Conservation (phyloP, 2,329 filamentous ascomycete species). For the Sordariomycetes sp. region DNA sequence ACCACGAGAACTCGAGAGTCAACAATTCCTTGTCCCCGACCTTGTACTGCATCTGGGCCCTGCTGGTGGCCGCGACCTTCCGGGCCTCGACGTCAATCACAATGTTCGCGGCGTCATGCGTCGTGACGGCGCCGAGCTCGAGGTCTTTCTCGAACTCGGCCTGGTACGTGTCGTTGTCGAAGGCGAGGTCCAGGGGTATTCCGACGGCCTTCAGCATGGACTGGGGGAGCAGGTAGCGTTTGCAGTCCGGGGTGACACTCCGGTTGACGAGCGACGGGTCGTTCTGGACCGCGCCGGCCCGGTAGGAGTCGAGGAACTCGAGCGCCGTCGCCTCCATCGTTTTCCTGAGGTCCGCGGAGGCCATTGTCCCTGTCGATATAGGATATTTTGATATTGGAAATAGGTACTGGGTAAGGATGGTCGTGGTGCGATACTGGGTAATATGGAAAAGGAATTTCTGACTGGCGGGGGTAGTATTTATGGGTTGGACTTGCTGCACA, state of each 20-base stretch:
- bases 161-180: neutral
- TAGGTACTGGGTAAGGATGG: no score
- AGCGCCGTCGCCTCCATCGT: neutral
- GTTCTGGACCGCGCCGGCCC: neutral
- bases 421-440: no score
- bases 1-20: neutral
- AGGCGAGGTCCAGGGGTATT: neutral
- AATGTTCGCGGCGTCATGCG: neutral
- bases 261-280: neutral
- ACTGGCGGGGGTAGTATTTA: no score
- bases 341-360: neutral
- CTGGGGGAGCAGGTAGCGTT: neutral
- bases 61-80: neutral
- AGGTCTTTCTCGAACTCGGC: neutral
- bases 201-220: neutral
- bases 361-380: neutral
- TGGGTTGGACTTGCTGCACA: no score
- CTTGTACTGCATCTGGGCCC: neutral
- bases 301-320: neutral
- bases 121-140: neutral
- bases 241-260: neutral
- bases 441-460: no score
- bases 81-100: neutral
- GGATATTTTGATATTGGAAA: neutral
- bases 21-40: neutral